Evolutionary conservation across 345 rosid species (phyloP).

Genomic region (Citrus maxima): DNA sequence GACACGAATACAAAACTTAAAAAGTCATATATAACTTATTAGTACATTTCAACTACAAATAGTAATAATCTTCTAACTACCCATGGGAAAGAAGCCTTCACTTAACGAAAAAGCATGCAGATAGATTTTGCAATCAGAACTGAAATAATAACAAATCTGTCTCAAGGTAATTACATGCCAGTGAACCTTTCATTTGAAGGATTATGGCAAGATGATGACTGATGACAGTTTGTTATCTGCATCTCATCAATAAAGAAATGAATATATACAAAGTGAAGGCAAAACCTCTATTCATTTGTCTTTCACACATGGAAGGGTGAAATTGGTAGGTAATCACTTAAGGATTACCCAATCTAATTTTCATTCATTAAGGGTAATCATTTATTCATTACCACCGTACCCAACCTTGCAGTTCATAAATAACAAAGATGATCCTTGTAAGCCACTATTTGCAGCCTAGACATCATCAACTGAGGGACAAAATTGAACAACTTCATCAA

Average conservation of each 20-base stretch:
- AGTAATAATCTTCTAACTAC: background rate
- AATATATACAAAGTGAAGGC: background rate
- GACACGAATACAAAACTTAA: background rate
- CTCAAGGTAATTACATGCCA: background rate
- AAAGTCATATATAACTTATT: background rate
- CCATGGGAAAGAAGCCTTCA: background rate
- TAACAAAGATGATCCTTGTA: background rate
- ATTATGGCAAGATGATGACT: background rate
- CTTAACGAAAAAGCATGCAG: background rate
- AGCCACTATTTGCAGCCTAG: background rate
- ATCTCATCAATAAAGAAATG: background rate
- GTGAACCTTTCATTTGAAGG: background rate
- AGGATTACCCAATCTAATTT: background rate
- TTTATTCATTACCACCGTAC: background rate
- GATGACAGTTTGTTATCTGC: background rate
- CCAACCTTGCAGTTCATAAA: background rate
- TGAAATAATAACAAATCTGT: background rate
- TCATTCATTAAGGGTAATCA: too few relatives aligned
- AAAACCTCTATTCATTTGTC: background rate
- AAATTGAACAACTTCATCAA: background rate
- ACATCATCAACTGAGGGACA: background rate
- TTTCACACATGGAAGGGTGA: background rate
- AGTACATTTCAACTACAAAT: background rate
- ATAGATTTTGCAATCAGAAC: background rate
- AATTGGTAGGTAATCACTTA: background rate